Evolutionary conservation across 2,329 filamentous ascomycete genomes (phyloP).

Genomic region (Teratosphaeria pseudoeucalypti): DNA sequence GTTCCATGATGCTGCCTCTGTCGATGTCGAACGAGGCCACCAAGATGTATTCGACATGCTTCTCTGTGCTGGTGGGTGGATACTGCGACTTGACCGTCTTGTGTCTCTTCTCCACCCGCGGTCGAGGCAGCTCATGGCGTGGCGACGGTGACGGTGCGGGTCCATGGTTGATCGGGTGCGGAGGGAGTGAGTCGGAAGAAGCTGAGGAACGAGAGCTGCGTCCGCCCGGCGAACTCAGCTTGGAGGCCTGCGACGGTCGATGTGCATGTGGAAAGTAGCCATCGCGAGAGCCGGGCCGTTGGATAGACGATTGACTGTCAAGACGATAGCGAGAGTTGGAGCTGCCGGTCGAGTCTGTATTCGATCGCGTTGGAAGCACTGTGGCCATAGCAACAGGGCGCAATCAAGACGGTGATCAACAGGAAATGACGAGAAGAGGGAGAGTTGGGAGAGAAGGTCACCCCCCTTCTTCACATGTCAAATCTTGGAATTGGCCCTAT

Average conservation of each 20-base stretch:
- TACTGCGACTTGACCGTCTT: constrained; percentile 37
- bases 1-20: constrained; percentile 92
- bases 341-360: constrained; percentile 16
- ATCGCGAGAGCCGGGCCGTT: background rate
- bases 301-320: background rate
- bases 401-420: background rate
- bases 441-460: background rate
- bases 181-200: background rate
- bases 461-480: background rate
- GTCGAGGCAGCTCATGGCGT: background rate
- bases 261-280: background rate
- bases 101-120: background rate
- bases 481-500: background rate
- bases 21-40: constrained; percentile 98
- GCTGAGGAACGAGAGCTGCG: background rate
- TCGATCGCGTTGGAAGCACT: constrained; percentile 20
- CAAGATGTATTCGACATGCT: constrained; percentile 97
- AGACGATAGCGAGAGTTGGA: background rate
- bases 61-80: constrained; percentile 46
- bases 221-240: background rate
- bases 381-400: constrained; percentile 16
- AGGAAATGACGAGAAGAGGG: background rate
- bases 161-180: background rate
- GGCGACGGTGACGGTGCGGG: background rate
- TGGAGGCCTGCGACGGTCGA: background rate